phyloP scores from a whole-genome alignment of 768 basidiomycete genomes.

The Pulveroboletus sp. region DNA sequence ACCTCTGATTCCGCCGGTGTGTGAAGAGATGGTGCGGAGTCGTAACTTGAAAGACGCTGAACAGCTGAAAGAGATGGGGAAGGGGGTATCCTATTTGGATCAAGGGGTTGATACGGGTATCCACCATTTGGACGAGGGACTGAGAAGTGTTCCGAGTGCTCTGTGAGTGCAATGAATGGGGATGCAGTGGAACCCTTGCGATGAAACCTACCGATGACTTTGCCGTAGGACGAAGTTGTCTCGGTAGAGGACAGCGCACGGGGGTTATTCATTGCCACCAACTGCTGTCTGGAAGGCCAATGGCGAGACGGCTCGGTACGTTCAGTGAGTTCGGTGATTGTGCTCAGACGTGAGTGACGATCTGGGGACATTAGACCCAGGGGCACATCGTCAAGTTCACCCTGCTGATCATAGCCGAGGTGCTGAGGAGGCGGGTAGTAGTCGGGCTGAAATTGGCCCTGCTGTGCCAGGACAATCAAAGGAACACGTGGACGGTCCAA shows the following conservation, averaged over 20 bases:
- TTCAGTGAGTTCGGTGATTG: constrained; percentile 69
- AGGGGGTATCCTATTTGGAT: constrained; percentile 59
- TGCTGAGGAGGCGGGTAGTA: constrained; percentile 25
- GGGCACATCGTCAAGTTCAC: constrained; percentile 29
- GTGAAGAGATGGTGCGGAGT: constrained; percentile 53
- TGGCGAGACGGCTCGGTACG: constrained; percentile 55
- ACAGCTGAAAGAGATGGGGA: constrained; percentile 70
- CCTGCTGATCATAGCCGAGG: constrained; percentile 21
- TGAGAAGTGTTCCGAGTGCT: constrained; percentile 18
- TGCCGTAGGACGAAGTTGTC: constrained; percentile 61
- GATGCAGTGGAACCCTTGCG: not conserved
- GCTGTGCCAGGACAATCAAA: constrained; percentile 60
- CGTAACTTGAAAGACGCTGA: constrained; percentile 55
- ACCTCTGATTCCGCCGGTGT: constrained; percentile 38
- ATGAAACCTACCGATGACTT: constrained; percentile 50
- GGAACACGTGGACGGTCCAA: constrained; percentile 49
- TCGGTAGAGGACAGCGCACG: constrained; percentile 34
- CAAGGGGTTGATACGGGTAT: constrained; percentile 23
- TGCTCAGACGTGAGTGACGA: constrained; percentile 46
- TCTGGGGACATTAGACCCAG: constrained; percentile 32
- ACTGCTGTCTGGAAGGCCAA: constrained; percentile 43
- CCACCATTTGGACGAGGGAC: constrained; percentile 1
- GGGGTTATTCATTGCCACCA: constrained; percentile 37
- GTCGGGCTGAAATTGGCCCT: constrained; percentile 38
- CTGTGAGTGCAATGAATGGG: constrained; percentile 16